Evolutionary conservation across 306 rosid genomes (phyloP), one percentile per base, ranked within the genome.

Genomic region (Elaeagnus macrophylla): DNA sequence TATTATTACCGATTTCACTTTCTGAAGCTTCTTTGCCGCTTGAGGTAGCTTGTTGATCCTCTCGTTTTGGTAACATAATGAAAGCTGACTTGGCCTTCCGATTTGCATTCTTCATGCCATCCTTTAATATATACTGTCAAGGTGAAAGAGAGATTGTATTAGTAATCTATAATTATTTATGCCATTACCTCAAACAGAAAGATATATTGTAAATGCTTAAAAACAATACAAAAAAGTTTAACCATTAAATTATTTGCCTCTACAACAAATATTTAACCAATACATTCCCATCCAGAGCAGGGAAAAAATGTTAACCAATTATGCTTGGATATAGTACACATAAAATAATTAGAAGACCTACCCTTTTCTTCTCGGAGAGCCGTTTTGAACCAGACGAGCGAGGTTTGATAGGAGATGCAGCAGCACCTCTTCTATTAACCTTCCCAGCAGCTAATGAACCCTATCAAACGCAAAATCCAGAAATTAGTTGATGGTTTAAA

Each of bases 61-160:
- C 84, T 70, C 72, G 93, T 66, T 75, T 83, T 19, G 89, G 62
- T 41, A 84, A 63, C 45, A 72, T 70, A 62, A 12, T 59, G 65
- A 84, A 82, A 66, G 75, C 58, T 65, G 96, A 73, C 78, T 75
- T 87, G 65, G 71, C 93, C 69, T 67, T 91, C 15, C 86, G 79
- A 65, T 62, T 75, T 41, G 69, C 53, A 66, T 49, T 70, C 72
- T 70, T 91, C 37, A 67, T 67, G 62, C 65, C 71, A 62, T 87
- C 89, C 83, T 87, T 91, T 68, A 78, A 80, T 57, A 91, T 83
- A 74, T 91, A 86, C 97, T 91, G 89, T 49, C 54, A 71, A 72
- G 54, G 72, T 70, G 59, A 49, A 73, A 59, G 17, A 66, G 58
- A 61, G 18, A 3, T 39, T 68, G 15, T 67, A 37, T 65, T 41